Base-by-base conservation (phyloP, 371 early-diverging fungal genomes). In the Choanephora cucurbitarum region DNA sequence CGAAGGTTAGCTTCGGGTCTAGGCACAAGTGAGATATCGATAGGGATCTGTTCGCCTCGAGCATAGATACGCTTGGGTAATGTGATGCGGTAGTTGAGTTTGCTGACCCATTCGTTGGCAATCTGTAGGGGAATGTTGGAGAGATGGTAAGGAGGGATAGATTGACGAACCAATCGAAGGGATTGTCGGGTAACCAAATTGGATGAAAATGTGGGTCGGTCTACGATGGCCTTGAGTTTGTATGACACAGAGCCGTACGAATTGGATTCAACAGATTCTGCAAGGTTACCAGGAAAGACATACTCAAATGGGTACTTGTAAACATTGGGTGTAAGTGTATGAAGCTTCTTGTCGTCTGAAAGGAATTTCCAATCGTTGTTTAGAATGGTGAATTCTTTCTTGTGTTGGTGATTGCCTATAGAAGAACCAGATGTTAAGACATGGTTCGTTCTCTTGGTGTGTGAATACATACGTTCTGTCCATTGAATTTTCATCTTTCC, bases 271-370 rank as follows among this genome's bases (percentile, higher is more conserved):
- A 75, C 48, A 5, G 79, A 67, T 54, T 75, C 79, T 14, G 70
- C 64, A 22, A 73, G 46, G 33, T 69, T 39, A 9, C 73, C 75
- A 21, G 75, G 75, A 39, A 75, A 28, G 37, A 55, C 53, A 17
- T 68, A 50, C 47, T 78, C 75, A 58, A 78, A 78, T 1, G 72
- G 67, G 44, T 68, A 79, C 14, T 60, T 55, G 33, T 75, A 66
- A 1, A 49, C 52, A 11, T 55, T 66, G 1, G 64, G 52, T 6
- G 48, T 11, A 4, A 72, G 19, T 19, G 43, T 18, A 42, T 62
- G 62, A 5, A 48, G 31, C 22, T 64, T 62, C 39, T 69, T 72
- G 33, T 55, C 49, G 15, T 41, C 33, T 3, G 61, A 13, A 9
- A 75, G 32, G 33, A 75, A 72, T 2, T 42, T 44, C 72, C 76